phyloP scores from a whole-genome alignment of 2,329 filamentous ascomycete species.

The Sphaerulina musiva region DNA sequence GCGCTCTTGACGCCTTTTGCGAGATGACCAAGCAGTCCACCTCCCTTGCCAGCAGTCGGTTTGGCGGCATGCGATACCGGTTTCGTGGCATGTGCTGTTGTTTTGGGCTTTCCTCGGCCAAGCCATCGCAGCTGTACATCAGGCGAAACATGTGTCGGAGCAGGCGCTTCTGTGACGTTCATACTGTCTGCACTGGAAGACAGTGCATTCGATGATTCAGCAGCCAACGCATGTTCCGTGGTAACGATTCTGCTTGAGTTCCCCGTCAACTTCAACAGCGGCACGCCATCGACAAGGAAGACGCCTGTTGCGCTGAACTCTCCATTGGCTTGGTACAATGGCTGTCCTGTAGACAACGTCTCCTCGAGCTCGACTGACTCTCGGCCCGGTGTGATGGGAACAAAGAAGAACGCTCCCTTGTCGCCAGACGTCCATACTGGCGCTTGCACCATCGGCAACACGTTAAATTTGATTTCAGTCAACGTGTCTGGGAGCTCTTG shows the following conservation, averaged over 20 bases:
- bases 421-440: background rate
- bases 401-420: background rate
- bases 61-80: background rate
- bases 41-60: background rate
- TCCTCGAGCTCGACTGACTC: background rate
- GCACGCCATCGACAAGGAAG: constrained; percentile 3
- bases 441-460: background rate
- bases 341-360: background rate
- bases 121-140: background rate
- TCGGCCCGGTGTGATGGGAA: background rate
- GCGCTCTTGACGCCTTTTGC: background rate
- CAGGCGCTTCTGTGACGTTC: background rate
- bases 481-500: background rate
- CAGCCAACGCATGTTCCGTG: background rate
- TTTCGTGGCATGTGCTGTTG: background rate
- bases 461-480: background rate
- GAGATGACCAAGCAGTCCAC: background rate
- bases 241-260: background rate
- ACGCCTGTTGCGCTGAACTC: constrained; percentile 1
- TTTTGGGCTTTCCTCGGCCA: background rate
- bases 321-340: constrained; percentile 3
- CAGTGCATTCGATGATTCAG: background rate
- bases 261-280: constrained; percentile 1
- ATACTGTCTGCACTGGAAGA: background rate
- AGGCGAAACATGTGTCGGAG: background rate